Percentiles rank a stretch among this genome's conserved stretches.
phyloP scores from a whole-genome alignment of 2,329 filamentous ascomycete genomes.

The Aspergillus hortae region DNA sequence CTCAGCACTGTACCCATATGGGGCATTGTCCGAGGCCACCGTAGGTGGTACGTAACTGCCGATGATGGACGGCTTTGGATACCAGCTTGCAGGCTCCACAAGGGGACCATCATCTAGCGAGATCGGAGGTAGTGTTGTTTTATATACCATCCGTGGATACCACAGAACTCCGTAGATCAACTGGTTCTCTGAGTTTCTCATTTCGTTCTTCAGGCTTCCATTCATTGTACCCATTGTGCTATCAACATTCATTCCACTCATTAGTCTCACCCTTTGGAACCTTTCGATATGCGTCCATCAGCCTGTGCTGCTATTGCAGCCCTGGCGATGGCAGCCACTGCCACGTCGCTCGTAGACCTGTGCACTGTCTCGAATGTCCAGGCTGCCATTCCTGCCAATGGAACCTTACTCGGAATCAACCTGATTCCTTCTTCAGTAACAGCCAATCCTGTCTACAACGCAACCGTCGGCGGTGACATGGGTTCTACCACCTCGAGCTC shows the following conservation, averaged over 20 bases:
- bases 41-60: no score
- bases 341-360: conserved; percentile 23
- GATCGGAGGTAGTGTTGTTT: no score
- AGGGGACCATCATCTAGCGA: no score
- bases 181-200: not conserved
- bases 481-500: not conserved
- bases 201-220: not conserved
- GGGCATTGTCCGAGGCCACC: no score
- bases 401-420: conserved; percentile 40
- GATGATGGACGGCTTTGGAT: no score
- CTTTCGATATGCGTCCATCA: not conserved
- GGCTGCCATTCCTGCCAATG: conserved; percentile 41
- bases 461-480: conserved; percentile 21
- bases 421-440: conserved; percentile 42
- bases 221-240: not conserved
- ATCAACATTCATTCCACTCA: not conserved
- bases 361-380: conserved; percentile 45
- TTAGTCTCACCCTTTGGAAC: not conserved
- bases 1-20: no score
- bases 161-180: no score
- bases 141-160: no score
- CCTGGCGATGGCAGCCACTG: not conserved
- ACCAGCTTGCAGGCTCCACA: no score
- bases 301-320: not conserved
- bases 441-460: conserved; percentile 38